A percentile compares a stretch with the other conserved stretches of the same genome.
Conservation (phyloP, 306 rosid species). For the Canavalia gladiata region DNA sequence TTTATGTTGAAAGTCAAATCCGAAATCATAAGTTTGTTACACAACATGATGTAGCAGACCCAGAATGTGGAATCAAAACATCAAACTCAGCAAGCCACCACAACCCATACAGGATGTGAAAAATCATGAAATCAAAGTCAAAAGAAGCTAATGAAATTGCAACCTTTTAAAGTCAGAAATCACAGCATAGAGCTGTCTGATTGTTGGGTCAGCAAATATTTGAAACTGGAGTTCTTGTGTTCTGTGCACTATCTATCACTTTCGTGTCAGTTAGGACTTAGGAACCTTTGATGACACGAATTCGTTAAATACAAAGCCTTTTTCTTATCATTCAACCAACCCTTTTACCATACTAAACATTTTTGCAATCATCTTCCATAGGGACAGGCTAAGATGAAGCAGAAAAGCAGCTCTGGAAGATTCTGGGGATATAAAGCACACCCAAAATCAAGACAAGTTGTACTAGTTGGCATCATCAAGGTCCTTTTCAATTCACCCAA, state of each 20-base stretch:
- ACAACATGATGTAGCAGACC: background rate
- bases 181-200: constrained; percentile 39
- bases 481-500: background rate
- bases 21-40: constrained; percentile 17
- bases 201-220: constrained; percentile 13
- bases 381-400: constrained; percentile 33
- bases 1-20: constrained; percentile 9
- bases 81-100: constrained; percentile 10
- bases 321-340: constrained; percentile 21
- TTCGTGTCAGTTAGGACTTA: constrained; percentile 30
- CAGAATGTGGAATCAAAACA: background rate
- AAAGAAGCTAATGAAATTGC: background rate
- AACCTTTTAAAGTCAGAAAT: constrained; percentile 40
- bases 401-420: constrained; percentile 35
- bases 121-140: constrained; percentile 25
- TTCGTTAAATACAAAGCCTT: constrained; percentile 14
- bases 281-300: background rate
- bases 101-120: background rate
- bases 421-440: constrained; percentile 9
- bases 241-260: constrained; percentile 40
- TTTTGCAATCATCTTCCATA: constrained; percentile 28
- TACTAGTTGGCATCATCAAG: constrained; percentile 25
- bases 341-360: background rate
- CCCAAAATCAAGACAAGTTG: constrained; percentile 35
- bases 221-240: constrained; percentile 37